Percentiles rank a stretch among this genome's conserved stretches.
These are phyloP conservation scores for Epithemia pelagica DNA, from an alignment of 108 stramenopile species.

Conservation along the genomic window DNA sequence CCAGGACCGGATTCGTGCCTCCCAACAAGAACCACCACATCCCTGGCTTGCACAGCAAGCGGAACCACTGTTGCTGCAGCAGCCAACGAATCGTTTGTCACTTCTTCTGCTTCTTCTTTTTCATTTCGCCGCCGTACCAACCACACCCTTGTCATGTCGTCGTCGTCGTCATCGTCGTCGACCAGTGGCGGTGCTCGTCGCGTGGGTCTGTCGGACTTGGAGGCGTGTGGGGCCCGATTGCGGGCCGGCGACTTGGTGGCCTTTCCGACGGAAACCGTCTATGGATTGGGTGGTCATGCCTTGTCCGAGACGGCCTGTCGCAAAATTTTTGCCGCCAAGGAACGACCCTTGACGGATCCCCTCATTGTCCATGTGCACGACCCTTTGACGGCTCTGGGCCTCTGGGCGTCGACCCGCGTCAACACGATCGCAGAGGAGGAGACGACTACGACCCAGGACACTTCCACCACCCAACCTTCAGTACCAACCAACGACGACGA, in stretches of 20 bases:
- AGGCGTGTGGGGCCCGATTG: slow-evolving; percentile 57
- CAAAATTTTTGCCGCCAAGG: slow-evolving; percentile 90
- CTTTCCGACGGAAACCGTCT: slow-evolving; percentile 98
- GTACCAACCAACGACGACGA: no score
- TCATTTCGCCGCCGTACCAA: no score
- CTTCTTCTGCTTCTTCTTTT: no score
- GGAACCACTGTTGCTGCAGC: no score
- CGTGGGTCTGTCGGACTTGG: slow-evolving; percentile 11
- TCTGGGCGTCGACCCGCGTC: slow-evolving; percentile 50
- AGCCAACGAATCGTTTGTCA: no score
- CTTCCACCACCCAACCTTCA: background rate
- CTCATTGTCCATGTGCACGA: slow-evolving; percentile 91
- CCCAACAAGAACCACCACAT: no score
- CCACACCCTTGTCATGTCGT: no score
- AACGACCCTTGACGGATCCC: slow-evolving; percentile 92
- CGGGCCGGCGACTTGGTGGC: slow-evolving; percentile 68
- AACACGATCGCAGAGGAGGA: background rate
- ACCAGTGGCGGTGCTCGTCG: no score
- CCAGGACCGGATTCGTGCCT: no score
- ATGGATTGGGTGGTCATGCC: slow-evolving; percentile 97
- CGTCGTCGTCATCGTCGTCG: no score
- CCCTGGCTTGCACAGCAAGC: no score
- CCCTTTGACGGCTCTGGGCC: slow-evolving; percentile 43
- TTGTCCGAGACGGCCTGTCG: slow-evolving; percentile 75
- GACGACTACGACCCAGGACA: background rate